Percentiles rank a stretch among this genome's conserved stretches.
Conservation (phyloP, 495 filamentous ascomycete genomes). For the Clavariopsis aquatica region DNA sequence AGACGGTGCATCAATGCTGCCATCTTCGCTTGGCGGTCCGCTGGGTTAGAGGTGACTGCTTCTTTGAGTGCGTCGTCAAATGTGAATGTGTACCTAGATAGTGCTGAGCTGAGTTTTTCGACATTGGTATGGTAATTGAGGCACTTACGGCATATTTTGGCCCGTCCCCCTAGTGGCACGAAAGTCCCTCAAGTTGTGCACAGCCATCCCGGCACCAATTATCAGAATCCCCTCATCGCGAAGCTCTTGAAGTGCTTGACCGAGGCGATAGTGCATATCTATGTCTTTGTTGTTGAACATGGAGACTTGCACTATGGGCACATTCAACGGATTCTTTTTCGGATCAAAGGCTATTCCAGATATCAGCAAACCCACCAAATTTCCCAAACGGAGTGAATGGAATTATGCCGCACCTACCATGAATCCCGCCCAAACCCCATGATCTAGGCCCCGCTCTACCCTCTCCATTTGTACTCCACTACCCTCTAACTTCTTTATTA, state of each 20-base stretch:
- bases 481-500: constrained; percentile 60
- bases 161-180: constrained; percentile 11
- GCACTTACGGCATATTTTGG: constrained; percentile 19
- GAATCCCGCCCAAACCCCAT: constrained; percentile 78
- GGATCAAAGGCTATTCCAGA: constrained; percentile 61
- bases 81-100: constrained; percentile 52
- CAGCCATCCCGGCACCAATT: constrained; percentile 81
- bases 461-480: constrained; percentile 66
- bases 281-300: constrained; percentile 70
- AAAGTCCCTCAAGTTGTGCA: constrained; percentile 66
- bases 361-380: too few relatives aligned
- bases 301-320: constrained; percentile 80
- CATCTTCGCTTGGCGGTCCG: constrained; percentile 63
- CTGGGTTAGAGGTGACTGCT: constrained; percentile 58
- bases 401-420: constrained; percentile 54
- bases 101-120: too few relatives aligned
- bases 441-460: constrained; percentile 71
- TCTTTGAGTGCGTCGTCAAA: constrained; percentile 80
- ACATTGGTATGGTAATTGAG: constrained; percentile 6
- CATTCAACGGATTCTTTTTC: constrained; percentile 69
- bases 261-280: constrained; percentile 69
- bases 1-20: constrained; percentile 58
- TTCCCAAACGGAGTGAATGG: background rate
- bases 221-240: constrained; percentile 73
- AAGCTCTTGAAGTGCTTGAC: constrained; percentile 65